phyloP scores from a whole-genome alignment of 2,329 filamentous ascomycete species.

The Rhinocladiella similis region DNA sequence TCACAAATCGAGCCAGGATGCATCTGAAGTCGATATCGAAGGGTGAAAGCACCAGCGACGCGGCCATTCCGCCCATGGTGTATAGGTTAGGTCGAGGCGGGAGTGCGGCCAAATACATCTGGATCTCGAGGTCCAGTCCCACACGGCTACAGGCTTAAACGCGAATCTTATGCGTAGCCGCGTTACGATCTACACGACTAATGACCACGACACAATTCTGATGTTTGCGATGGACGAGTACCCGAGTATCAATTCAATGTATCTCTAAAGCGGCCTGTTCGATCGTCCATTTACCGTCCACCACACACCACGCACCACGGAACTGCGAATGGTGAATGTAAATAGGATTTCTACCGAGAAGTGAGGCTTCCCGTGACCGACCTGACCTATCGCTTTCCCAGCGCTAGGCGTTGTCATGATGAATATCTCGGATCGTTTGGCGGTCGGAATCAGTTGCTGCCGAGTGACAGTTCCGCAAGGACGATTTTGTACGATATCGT shows the following conservation, averaged over 20 bases:
- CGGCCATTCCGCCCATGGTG: slow-evolving; percentile 29
- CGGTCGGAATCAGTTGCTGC: background rate
- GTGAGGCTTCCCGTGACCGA: too few relatives aligned
- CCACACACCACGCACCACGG: too few relatives aligned
- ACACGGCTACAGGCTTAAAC: slow-evolving; percentile 26
- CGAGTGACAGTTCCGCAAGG: background rate
- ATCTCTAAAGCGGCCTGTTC: background rate
- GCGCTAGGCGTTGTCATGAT: too few relatives aligned
- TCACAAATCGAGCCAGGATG: slow-evolving; percentile 28
- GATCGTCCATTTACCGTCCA: background rate
- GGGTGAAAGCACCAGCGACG: slow-evolving; percentile 19
- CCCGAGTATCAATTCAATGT: background rate
- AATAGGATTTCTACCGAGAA: too few relatives aligned
- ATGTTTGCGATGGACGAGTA: background rate
- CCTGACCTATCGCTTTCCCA: too few relatives aligned
- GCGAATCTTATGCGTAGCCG: background rate
- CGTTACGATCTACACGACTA: slow-evolving; percentile 2
- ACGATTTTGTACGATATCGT: background rate
- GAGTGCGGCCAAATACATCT: slow-evolving; percentile 29
- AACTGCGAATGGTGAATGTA: too few relatives aligned
- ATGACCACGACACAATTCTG: background rate
- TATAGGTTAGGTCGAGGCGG: slow-evolving; percentile 30
- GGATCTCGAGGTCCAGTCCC: slow-evolving; percentile 29
- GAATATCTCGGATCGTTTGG: too few relatives aligned
- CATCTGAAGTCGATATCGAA: slow-evolving; percentile 29